Evolutionary conservation across 2,329 filamentous ascomycete species (phyloP), one percentile per base, ranked within the genome.

Genomic region (Penicillium sumatraense): DNA sequence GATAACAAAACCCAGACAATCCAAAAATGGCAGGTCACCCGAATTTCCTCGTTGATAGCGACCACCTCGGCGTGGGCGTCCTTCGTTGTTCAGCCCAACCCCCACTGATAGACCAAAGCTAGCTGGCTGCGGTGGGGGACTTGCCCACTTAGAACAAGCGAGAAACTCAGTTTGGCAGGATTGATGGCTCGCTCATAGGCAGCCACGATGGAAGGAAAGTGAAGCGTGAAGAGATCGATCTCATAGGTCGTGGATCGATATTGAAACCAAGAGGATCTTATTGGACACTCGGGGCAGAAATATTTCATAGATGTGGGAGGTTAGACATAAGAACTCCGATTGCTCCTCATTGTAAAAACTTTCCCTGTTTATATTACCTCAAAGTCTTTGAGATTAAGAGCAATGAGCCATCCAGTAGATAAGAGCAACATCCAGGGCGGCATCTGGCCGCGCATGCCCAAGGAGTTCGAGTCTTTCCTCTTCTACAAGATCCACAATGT

Each of bases 401-500:
- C 7, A 40, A 40, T 40, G 36, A 21, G 36, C 21, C 36, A 40
- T 21, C 36, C 16, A 55, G 57, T 61, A 18, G 53, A 57, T 21
- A 54, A 48, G n/a, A 35, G 20, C 36, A 58, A 58, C 24, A 58
- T 58, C 44, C 55, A 58, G n/a, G 55, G 57, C 23, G 48, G 56
- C 24, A 51, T 60, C 36, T 60, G 57, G 58, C 58, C 58, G 20
- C 53, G 58, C n/a, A 33, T 61, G 24, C 45, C 58, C 3, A 14
- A 16, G 24, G 47, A 26, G 14, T 55, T 16, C 16, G 60, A 64
- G 42, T 42, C 53, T 21, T 63, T 48, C 41, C 51, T 64, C 23
- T 64, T 63, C 24, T 64, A 60, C 38, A 58, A 54, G 31, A 57
- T 64, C 36, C 61, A 33, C 5, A 29, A 60, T 10, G 42, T 47